Evolutionary conservation across 2,329 filamentous ascomycete species (phyloP), one percentile per base, ranked within the genome.

Genomic region (Colletotrichum lentis): DNA sequence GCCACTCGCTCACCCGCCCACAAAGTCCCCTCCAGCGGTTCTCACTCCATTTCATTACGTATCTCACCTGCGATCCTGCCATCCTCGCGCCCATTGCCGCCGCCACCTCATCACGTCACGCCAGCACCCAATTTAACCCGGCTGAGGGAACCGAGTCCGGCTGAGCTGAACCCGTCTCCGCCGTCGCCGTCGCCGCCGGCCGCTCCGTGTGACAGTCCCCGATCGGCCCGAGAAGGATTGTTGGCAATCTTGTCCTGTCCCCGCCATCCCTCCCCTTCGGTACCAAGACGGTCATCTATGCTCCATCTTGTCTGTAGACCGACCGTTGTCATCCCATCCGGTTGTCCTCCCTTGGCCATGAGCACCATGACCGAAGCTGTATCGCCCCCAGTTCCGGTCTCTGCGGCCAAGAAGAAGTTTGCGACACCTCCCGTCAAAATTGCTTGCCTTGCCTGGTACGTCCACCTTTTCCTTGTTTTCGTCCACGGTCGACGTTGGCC

Each of bases 381-480:
- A 50, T 57, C 49, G 24, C 54, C 69, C 24, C 24, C 71, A 16
- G 54, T 41, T 14, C 22, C 66, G 50, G 37, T 62, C 55, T 67
- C 70, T 50, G 71, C 65, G 55, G 62, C 69, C 31, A 71, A 70
- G 69, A 80, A 79, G 76, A 82, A 82, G 73, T 82, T 82, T 72
- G 79, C 80, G 52, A 77, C 78, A 35, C 83, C 83, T 56, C 83
- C 83, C 1, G 82, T 84, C 35, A 85, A 85, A 73, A 77, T 82
- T 58, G 83, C 83, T 24, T 85, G 83, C 71, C 77, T 85, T 64
- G 79, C 82, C 61, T 85, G 83, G 83, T 84, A 79, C 67, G 80
- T 76, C 54, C 56, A 7, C 7, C 39, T 22, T 14, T 20, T 20
- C 60, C 16, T 27, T 18, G 47, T 39, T 22, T 5, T 3, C 20